Evolutionary conservation across 2,329 filamentous ascomycete genomes (phyloP), one percentile per base, ranked within the genome.

Genomic region (Sporothrix luriei): DNA sequence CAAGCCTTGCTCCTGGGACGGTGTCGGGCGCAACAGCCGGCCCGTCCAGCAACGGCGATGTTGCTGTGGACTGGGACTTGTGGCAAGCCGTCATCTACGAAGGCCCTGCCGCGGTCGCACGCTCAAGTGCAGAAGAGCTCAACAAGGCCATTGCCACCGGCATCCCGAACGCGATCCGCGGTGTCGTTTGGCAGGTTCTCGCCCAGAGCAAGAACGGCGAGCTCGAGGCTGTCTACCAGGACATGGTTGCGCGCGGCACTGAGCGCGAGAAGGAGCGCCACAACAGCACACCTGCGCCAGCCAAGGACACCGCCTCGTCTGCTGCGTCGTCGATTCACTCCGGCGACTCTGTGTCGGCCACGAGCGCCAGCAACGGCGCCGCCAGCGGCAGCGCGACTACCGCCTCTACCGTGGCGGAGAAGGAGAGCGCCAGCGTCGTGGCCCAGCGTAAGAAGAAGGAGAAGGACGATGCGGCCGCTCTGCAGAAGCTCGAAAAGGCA

Each of bases 131-230:
- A 0, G 92, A 96, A 75, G 94, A 97, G 78, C 82, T 99, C 70
- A 97, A 94, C 77, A 88, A 86, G 73, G 94, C 95, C 26, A 97
- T 99, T 75, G 92, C 94, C 65, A 91, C 90, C 51, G 95, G 95
- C 43, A 99, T 99, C 70, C 95, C 95, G 0, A 93, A 90, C 74
- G 94, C 94, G 3, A 97, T 99, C 72, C 90, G 95, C 70, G 96
- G 95, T n/a, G 95, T 99, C 2, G 94, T 99, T 66, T 99, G 95
- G 95, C 95, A 99, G 80, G 94, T 98, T 9, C 82, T 99, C 72
- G 93, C 95, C 3, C 93, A 97, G 77, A 97, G 94, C 81, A 97
- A 97, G 79, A 97, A 93, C 75, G 91, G 94, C 71, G 93, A 96
- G 57, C 82, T 99, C 21, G 95, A 99, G 79, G 81, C 84, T 19